Conservation (phyloP, 2,329 filamentous ascomycete genomes). For the Penicillium frequentans region DNA sequence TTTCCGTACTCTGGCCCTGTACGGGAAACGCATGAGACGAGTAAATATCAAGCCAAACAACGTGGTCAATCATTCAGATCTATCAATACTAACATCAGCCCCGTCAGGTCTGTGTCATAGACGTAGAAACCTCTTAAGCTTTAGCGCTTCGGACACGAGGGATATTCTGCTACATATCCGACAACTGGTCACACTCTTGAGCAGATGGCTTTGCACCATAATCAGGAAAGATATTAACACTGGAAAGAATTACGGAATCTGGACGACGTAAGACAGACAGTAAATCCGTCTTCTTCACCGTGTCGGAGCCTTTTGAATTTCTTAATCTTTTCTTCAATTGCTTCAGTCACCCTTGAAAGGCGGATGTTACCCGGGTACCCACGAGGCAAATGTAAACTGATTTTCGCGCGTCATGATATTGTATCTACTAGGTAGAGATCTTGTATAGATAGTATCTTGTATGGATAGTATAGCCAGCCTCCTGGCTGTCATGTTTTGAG, state of each 20-base stretch:
- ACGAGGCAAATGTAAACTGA: not conserved
- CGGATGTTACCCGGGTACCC: not conserved
- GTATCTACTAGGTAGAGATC: not conserved
- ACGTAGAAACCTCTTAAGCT: not conserved
- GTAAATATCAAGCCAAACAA: not conserved
- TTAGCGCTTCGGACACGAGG: not conserved
- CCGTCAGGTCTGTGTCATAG: not conserved
- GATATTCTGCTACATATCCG: too few relatives aligned
- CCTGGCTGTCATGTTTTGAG: not conserved
- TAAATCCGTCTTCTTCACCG: not conserved
- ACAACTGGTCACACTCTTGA: too few relatives aligned
- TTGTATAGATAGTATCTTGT: too few relatives aligned
- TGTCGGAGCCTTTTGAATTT: not conserved
- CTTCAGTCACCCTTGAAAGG: not conserved
- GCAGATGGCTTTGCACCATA: not conserved
- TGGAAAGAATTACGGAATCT: not conserved
- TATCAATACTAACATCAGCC: not conserved
- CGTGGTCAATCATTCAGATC: not conserved
- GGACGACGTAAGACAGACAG: not conserved
- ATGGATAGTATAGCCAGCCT: too few relatives aligned
- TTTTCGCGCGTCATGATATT: not conserved
- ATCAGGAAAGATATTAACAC: not conserved
- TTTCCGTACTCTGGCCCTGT: not conserved
- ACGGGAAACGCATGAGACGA: not conserved
- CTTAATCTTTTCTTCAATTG: not conserved